Conservation (phyloP, 176 grass and related monocot species). For the Carex scoparia region DNA sequence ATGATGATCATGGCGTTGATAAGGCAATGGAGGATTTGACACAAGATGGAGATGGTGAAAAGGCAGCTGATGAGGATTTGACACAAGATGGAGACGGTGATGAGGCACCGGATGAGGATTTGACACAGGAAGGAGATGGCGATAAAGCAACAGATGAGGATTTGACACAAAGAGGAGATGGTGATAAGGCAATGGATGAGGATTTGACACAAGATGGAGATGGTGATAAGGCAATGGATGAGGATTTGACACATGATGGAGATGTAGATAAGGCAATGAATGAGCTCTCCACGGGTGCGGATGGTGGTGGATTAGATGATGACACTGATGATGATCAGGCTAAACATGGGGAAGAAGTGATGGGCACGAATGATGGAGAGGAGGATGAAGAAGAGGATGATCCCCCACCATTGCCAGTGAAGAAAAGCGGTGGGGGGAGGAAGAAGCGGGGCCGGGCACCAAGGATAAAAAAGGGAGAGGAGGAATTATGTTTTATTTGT, state of each 20-base stretch:
- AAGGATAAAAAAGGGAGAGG: constrained; percentile 61
- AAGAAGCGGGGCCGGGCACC: constrained; percentile 61
- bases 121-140: constrained; percentile 1
- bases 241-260: not conserved
- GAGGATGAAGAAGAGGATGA: constrained; percentile 35
- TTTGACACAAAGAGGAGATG: not conserved
- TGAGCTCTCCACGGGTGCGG: constrained; percentile 5
- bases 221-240: constrained; percentile 27
- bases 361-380: constrained; percentile 36
- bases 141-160: constrained; percentile 21
- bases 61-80: not conserved
- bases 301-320: constrained; percentile 29
- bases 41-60: not conserved
- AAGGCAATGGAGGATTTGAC: not conserved
- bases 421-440: constrained; percentile 45
- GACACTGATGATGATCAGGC: constrained; percentile 26
- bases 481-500: constrained; percentile 97
- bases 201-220: constrained; percentile 22
- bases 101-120: constrained; percentile 15
- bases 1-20: not conserved
- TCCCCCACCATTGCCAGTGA: constrained; percentile 33
- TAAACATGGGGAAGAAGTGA: constrained; percentile 28
- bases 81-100: constrained; percentile 1
- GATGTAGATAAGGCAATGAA: constrained; percentile 27
- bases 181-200: not conserved